Evolutionary conservation across 2,329 filamentous ascomycete species (phyloP).

Genomic region (Fonsecaea multimorphosa): DNA sequence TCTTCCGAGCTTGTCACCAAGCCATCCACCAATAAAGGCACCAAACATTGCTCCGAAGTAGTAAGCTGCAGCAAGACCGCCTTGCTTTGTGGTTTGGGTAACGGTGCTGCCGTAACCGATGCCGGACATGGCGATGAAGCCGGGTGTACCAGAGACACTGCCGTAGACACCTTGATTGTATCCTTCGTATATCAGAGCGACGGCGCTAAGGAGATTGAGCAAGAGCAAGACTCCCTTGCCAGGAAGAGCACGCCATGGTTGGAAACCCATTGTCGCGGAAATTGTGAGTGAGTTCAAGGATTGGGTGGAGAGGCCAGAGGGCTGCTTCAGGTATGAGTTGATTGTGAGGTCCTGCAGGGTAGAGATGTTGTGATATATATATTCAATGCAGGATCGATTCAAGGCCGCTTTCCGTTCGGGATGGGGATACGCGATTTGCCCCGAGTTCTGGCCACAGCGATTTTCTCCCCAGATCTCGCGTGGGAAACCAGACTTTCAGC

Average conservation of each 20-base stretch:
- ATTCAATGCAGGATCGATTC: background rate
- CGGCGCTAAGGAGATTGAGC: slow-evolving; percentile 41
- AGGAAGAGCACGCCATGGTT: slow-evolving; percentile 41
- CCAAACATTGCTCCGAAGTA: slow-evolving; percentile 43
- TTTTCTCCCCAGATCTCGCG: slow-evolving; percentile 13
- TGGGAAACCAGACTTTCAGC: slow-evolving; percentile 2
- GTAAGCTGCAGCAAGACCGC: slow-evolving; percentile 42
- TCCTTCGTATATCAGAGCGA: slow-evolving; percentile 43
- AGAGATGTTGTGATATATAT: slow-evolving; percentile 15
- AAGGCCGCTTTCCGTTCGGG: background rate
- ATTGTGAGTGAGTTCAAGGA: background rate
- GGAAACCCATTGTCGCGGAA: slow-evolving; percentile 35
- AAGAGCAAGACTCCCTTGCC: slow-evolving; percentile 40
- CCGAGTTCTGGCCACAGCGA: slow-evolving; percentile 5
- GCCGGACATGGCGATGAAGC: slow-evolving; percentile 42
- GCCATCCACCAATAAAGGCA: slow-evolving; percentile 41
- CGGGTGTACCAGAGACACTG: slow-evolving; percentile 41
- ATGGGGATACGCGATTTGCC: background rate
- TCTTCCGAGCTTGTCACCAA: slow-evolving; percentile 42
- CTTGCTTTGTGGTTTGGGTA: slow-evolving; percentile 42
- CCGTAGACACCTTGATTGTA: slow-evolving; percentile 45
- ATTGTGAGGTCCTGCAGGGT: background rate
- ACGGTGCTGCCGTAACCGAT: slow-evolving; percentile 40
- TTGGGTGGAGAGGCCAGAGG: slow-evolving; percentile 2
- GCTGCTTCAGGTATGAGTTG: background rate